Evolutionary conservation across 106 monocot species (phyloP), one percentile per base, ranked within the genome.

Genomic region (Allium sativum): DNA sequence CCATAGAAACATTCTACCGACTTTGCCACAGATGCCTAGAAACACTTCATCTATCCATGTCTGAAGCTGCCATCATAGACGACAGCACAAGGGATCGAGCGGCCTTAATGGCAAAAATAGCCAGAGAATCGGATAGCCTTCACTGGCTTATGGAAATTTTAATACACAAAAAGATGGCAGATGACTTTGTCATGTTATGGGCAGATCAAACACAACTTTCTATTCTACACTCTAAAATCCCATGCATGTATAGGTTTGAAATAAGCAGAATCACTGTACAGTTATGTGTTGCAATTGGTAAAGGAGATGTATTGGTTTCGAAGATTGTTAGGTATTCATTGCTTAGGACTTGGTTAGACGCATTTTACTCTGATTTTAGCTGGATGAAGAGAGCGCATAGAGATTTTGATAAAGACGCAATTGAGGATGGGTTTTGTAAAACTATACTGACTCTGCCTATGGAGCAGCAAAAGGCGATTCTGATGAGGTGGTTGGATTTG

Each of bases 401-500:
- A 55, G 13, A 9, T 12, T 40, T 76, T 7, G 72, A 81, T 51
- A 65, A 72, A 61, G 69, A 68, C 19, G 56, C 59, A 52, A 42
- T 81, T 22, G 81, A 81, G 55, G 76, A 81, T 15, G 81, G 76
- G 1, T 52, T 81, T 11, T 47, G 76, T 13, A 45, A 60, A 42
- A 76, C 69, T 18, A 81, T 81, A 18, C 72, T 81, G 18, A 76
- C 81, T 9, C 17, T 81, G 54, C 54, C 81, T 8, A 72, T 81
- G 81, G 56, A 63, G 1, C 64, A 81, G 42, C 81, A 81, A 42
- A 72, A 81, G 31, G 18, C 13, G 3, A 68, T 81, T 17, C 15
- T 81, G 55, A 14, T 81, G 76, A 68, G 68, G 46, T 81, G 81
- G 81, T 72, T 81, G 12, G 81, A 76, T 40, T 56, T 22, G 45